Evolutionary conservation across 352 stramenopile genomes (phyloP).

Genomic region (Pythium volutum): DNA sequence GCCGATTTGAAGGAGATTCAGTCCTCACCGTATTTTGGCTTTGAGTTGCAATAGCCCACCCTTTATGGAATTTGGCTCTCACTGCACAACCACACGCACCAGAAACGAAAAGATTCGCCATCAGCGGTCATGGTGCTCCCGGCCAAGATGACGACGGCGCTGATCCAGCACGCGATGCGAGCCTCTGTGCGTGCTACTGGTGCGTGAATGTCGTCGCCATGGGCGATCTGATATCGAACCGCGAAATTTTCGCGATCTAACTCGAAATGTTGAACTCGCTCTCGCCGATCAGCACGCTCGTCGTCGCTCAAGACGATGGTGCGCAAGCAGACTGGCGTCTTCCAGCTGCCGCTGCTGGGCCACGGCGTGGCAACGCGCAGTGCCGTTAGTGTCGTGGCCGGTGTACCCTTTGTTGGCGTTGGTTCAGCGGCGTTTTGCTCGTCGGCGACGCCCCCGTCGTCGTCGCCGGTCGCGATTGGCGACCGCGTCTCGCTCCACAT

Average conservation of each 20-base stretch:
- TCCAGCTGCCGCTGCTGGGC: constrained; percentile 19
- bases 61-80: not conserved
- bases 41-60: not conserved
- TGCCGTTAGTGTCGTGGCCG: constrained; percentile 1
- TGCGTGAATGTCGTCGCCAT: not conserved
- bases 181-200: constrained; percentile 6
- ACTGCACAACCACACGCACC: not conserved
- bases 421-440: constrained; percentile 28
- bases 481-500: constrained; percentile 75
- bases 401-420: constrained; percentile 8
- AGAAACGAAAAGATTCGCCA: not conserved
- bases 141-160: constrained; percentile 13
- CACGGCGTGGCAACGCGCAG: not conserved
- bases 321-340: constrained; percentile 15
- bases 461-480: constrained; percentile 36
- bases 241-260: not conserved
- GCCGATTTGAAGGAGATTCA: constrained; percentile 14
- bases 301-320: not conserved
- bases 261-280: not conserved
- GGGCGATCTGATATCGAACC: too few species aligned
- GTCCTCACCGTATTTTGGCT: constrained; percentile 9
- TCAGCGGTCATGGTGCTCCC: constrained; percentile 16
- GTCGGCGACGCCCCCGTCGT: constrained; percentile 17
- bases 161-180: constrained; percentile 22
- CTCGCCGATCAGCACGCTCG: not conserved